phyloP scores from a whole-genome alignment of 768 basidiomycete genomes.

The Suillus weaverae region DNA sequence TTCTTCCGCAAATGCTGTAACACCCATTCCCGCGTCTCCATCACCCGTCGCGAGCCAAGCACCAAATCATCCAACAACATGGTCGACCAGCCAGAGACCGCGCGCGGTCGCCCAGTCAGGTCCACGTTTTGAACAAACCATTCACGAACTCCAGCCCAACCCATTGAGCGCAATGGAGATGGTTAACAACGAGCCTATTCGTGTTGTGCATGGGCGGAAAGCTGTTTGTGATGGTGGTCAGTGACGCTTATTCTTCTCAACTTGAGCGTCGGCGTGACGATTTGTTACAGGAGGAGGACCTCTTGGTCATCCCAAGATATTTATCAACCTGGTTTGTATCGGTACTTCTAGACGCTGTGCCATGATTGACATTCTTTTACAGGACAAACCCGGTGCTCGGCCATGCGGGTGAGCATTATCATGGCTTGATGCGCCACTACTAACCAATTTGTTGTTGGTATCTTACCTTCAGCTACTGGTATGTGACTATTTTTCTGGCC shows the following conservation, averaged over 20 bases:
- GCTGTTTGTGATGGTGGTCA: conserved; percentile 95
- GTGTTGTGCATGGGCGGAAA: conserved; percentile 77
- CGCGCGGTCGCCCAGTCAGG: conserved; percentile 59
- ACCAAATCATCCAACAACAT: conserved; percentile 79
- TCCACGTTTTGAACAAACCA: conserved; percentile 92
- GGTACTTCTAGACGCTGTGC: conserved; percentile 3
- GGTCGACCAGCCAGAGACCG: conserved; percentile 81
- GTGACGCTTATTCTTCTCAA: conserved; percentile 30
- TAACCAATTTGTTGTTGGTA: conserved; percentile 8
- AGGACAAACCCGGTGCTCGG: conserved; percentile 88
- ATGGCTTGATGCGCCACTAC: too few species aligned
- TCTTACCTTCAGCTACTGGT: conserved; percentile 46
- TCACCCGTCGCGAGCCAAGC: conserved; percentile 59
- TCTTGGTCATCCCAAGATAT: conserved; percentile 95
- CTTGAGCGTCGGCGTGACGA: conserved; percentile 5
- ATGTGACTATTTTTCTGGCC: conserved; percentile 17
- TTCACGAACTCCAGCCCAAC: conserved; percentile 83
- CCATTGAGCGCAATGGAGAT: conserved; percentile 91
- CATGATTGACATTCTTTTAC: conserved; percentile 12
- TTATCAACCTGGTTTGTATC: conserved; percentile 82
- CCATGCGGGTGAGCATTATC: conserved; percentile 77
- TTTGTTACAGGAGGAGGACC: conserved; percentile 76
- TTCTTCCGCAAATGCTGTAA: conserved; percentile 11
- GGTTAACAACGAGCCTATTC: conserved; percentile 81
- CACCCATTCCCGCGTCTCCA: conserved; percentile 17